Evolutionary conservation across 2,329 filamentous ascomycete genomes (phyloP).

Genomic region (Diaporthe aspalathi): DNA sequence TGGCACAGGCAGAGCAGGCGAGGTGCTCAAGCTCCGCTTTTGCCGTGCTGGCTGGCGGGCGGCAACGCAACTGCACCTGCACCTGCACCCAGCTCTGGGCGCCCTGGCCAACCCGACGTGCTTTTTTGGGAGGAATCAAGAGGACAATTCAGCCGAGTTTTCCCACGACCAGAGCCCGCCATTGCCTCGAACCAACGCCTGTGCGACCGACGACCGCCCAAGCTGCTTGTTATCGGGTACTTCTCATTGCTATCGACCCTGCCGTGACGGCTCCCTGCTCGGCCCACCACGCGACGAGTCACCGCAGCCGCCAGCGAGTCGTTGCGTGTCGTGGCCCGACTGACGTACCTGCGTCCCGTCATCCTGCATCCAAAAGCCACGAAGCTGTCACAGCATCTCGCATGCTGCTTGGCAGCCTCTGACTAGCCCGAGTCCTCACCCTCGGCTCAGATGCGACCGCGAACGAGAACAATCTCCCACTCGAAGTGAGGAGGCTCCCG

Average conservation of each 20-base stretch:
- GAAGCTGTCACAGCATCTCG: slow-evolving; percentile 30
- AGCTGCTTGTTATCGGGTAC: neutral
- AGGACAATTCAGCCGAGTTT: slow-evolving; percentile 32
- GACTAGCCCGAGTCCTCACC: neutral
- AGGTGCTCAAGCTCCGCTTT: slow-evolving; percentile 23
- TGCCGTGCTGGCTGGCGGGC: slow-evolving; percentile 26
- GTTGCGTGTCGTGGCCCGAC: slow-evolving; percentile 27
- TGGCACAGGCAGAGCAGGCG: too few species aligned
- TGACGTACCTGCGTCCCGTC: slow-evolving; percentile 34
- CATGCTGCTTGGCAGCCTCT: slow-evolving; percentile 20
- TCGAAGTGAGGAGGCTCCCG: slow-evolving; percentile 23
- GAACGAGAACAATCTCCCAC: slow-evolving; percentile 24
- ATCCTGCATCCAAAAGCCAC: slow-evolving; percentile 30
- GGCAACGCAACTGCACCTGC: slow-evolving; percentile 16
- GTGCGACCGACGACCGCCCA: slow-evolving; percentile 24
- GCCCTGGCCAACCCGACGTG: slow-evolving; percentile 27
- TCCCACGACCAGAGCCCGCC: slow-evolving; percentile 7
- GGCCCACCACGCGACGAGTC: slow-evolving; percentile 18
- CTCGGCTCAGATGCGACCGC: slow-evolving; percentile 32
- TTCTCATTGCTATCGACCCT: neutral
- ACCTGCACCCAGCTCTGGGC: slow-evolving; percentile 16
- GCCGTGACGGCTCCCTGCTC: neutral
- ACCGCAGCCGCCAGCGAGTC: slow-evolving; percentile 9
- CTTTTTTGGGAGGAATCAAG: slow-evolving; percentile 29
- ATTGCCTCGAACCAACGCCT: slow-evolving; percentile 21